Conservation (phyloP, 257 asterid genomes). For the Rhazya stricta region DNA sequence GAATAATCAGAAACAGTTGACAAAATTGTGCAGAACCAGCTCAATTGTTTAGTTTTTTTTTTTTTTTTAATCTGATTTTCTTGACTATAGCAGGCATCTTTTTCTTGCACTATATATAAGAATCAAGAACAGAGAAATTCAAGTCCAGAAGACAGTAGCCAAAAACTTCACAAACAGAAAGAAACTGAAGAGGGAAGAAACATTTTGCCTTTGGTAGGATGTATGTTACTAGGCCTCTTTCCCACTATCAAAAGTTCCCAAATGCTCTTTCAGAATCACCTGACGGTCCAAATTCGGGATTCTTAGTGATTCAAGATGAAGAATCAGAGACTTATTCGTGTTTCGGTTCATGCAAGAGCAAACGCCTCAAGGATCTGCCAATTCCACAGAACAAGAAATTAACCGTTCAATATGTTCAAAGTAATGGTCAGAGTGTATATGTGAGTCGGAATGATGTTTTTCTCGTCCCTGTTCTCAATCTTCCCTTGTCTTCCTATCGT, state of each 20-base stretch:
- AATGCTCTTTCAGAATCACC: slow-evolving; percentile 26
- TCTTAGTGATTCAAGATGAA: slow-evolving; percentile 53
- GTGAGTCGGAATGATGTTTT: slow-evolving; percentile 19
- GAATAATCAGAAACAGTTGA: too few relatives aligned
- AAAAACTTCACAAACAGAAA: background rate
- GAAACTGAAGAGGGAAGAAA: background rate
- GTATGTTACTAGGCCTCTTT: slow-evolving; percentile 56
- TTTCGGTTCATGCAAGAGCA: slow-evolving; percentile 44
- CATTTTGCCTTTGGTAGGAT: slow-evolving; percentile 12
- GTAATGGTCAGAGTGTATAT: background rate
- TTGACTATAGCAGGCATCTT: background rate
- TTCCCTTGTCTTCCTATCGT: slow-evolving; percentile 43
- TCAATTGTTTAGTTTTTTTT: too few relatives aligned
- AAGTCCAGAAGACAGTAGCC: background rate
- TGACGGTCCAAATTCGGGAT: slow-evolving; percentile 62
- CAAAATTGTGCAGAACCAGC: too few relatives aligned
- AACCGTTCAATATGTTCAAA: slow-evolving; percentile 9
- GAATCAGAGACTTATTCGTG: slow-evolving; percentile 48
- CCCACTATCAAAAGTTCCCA: slow-evolving; percentile 34
- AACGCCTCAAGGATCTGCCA: slow-evolving; percentile 30
- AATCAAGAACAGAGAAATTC: background rate
- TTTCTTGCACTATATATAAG: background rate
- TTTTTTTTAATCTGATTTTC: too few relatives aligned
- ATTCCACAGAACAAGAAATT: slow-evolving; percentile 61
- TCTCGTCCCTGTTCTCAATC: slow-evolving; percentile 47